These are phyloP conservation scores for Byssoonygena ceratinophila DNA, from an alignment of 2,329 filamentous ascomycete genomes.

Conservation along the genomic window DNA sequence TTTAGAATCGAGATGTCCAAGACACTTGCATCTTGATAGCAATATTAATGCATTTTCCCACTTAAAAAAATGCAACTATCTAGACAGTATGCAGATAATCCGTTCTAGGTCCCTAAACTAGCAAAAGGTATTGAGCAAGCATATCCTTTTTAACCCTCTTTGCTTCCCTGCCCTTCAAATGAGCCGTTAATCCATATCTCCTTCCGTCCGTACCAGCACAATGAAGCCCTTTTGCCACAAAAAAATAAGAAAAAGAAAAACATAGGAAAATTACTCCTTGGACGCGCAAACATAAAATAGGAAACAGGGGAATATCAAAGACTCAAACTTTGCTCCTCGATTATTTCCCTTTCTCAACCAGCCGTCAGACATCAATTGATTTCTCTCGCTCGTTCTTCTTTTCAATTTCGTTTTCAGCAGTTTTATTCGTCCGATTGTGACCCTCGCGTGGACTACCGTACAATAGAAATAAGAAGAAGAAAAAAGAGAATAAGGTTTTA, in stretches of 20 bases:
- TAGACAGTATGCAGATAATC: not conserved
- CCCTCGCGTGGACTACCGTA: not conserved
- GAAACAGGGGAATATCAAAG: not conserved
- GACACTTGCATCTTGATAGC: not conserved
- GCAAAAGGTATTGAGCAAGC: not conserved
- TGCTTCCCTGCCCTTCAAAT: not conserved
- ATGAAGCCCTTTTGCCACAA: not conserved
- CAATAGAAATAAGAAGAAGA: not conserved
- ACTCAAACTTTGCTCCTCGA: not conserved
- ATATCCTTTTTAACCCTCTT: not conserved
- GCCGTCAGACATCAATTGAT: not conserved
- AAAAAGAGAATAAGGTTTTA: not conserved
- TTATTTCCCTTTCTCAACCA: not conserved
- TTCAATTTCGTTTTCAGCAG: not conserved
- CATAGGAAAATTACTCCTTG: not conserved
- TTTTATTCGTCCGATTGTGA: not conserved
- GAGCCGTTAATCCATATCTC: not conserved
- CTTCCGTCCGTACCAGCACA: not conserved
- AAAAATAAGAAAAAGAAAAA: not conserved
- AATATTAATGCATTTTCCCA: not conserved
- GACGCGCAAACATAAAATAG: not conserved
- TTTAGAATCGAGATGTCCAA: no score
- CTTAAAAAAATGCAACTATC: not conserved
- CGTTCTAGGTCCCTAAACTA: constrained; percentile 7
- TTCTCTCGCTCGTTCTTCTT: not conserved